Base-by-base conservation (phyloP, 2,329 filamentous ascomycete genomes). In the Paecilomyces fulvus region DNA sequence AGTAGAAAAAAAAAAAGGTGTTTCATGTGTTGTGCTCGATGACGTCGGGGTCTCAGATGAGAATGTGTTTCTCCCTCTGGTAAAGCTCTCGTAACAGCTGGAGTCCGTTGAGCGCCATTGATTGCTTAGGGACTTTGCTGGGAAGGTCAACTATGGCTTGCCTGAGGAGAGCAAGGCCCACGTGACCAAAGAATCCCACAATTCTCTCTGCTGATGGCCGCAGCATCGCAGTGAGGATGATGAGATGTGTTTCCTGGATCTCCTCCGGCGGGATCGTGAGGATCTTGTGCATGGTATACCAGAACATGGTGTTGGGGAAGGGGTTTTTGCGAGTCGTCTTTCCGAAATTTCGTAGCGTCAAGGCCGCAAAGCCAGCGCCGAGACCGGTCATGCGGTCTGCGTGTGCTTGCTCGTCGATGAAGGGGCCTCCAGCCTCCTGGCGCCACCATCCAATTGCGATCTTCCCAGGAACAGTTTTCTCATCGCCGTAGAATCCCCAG, bases 351-450 rank as follows among this genome's bases (percentile, higher is more conserved):
- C 92, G 85, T 8, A 96, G 78, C 1, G 90, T 84, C 37, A 97
- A 79, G 1, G 92, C 84, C 0, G 91, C 89, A 67, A 88, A 99
- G 0, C 92, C 92, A 2, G 88, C 87, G 1, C 85, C 90, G 0
- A 96, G 78, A 0, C 91, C 92, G 3, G 84, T 86, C 87, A 95
- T 92, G 58, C 88, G 83, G 68, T 92, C 87, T 63, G 83, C 83
- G 72, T 96, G 91, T n/a, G 77, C 76, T 68, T 90, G 85, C 64
- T 89, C 85, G 1, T 79, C 75, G 58, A 88, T 78, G 77, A 82
- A 92, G 6, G 75, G 73, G 5, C 80, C 78, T 8, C 76, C 79
- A 11, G 61, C 61, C 48, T 71, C 71, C 20, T 84, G 80, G 61
- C 79, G 83, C 71, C 79, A 81, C 90, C 90, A 95, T 0, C 90